Percentiles rank a stretch among this genome's conserved stretches.
These are phyloP conservation scores for Aureobasidium lini DNA, from an alignment of 2,329 filamentous ascomycete genomes.

Conservation along the genomic window DNA sequence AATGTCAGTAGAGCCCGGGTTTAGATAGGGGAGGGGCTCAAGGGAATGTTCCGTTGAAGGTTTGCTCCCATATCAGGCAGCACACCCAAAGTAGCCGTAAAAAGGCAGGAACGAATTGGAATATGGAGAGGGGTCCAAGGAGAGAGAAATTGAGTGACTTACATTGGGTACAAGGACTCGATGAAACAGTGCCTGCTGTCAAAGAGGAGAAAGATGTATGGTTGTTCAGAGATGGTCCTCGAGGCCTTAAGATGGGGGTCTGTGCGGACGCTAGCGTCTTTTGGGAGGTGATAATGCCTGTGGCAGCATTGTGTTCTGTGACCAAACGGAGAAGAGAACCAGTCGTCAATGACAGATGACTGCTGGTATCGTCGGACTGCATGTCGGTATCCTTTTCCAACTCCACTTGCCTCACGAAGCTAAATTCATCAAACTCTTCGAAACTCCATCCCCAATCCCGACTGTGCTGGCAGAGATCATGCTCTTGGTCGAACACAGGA, in stretches of 20 bases:
- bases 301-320: not conserved
- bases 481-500: not conserved
- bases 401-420: not conserved
- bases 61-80: not conserved
- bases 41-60: not conserved
- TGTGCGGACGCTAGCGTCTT: not conserved
- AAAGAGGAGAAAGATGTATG: not conserved
- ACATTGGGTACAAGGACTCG: not conserved
- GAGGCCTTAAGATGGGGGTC: not conserved
- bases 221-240: not conserved
- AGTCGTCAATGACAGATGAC: not conserved
- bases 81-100: not conserved
- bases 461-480: not conserved
- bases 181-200: not conserved
- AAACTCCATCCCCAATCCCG: constrained; percentile 4
- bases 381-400: not conserved
- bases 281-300: not conserved
- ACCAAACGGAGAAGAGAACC: not conserved
- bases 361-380: not conserved
- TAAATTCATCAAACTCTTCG: not conserved
- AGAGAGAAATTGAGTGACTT: not conserved
- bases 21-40: too few species aligned
- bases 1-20: not conserved
- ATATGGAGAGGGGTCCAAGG: not conserved
- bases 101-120: not conserved